Evolutionary conservation across 768 basidiomycete species (phyloP).

Genomic region (Solioccasus polychromus): DNA sequence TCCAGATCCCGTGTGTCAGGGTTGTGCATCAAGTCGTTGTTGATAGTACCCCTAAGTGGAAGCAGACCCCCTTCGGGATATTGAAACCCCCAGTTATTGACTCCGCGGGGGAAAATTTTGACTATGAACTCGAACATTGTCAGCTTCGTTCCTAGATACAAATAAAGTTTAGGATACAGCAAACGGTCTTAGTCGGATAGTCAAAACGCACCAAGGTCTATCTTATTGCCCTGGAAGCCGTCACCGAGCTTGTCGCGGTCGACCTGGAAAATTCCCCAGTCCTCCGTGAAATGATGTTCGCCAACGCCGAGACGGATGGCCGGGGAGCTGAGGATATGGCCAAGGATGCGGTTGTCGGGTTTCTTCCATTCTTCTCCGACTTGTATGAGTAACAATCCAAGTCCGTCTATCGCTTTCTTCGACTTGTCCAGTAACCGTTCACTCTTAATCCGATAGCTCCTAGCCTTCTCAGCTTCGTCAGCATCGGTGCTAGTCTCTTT

Average conservation of each 20-base stretch:
- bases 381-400: not conserved
- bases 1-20: constrained; percentile 29
- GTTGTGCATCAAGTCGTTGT: constrained; percentile 30
- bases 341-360: constrained; percentile 30
- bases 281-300: constrained; percentile 27
- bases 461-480: constrained; percentile 8
- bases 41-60: not conserved
- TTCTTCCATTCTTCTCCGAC: constrained; percentile 6
- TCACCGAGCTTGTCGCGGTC: not conserved
- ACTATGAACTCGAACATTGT: not conserved
- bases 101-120: not conserved
- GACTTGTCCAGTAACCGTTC: not conserved
- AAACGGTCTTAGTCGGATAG: not conserved
- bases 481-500: not conserved
- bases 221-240: not conserved
- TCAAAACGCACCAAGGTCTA: not conserved
- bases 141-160: not conserved
- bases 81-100: not conserved
- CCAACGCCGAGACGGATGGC: constrained; percentile 25
- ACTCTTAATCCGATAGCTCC: not conserved
- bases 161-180: not conserved
- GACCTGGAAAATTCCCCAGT: constrained; percentile 35
- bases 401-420: not conserved
- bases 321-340: constrained; percentile 27
- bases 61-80: not conserved